Conservation (phyloP, 2,329 filamentous ascomycete genomes). For the Aureobasidium sp. region DNA sequence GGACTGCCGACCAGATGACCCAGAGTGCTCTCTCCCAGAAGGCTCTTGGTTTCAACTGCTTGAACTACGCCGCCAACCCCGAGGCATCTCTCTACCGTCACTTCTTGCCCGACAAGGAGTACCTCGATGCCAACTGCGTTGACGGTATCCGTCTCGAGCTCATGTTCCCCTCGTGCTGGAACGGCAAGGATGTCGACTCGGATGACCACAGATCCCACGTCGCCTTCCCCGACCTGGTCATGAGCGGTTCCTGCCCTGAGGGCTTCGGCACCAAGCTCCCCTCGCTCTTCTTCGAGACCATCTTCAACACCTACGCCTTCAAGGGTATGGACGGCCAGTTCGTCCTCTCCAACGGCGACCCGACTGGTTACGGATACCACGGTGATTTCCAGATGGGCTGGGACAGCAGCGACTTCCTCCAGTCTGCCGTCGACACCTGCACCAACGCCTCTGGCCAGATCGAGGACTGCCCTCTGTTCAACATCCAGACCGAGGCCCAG, state of each 20-base stretch:
- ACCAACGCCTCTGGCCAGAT: constrained; percentile 62
- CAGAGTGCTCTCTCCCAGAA: constrained; percentile 68
- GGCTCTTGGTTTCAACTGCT: constrained; percentile 87
- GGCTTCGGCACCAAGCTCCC: constrained; percentile 61
- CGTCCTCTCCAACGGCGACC: constrained; percentile 69
- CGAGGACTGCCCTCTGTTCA: constrained; percentile 67
- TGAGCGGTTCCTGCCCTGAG: constrained; percentile 65
- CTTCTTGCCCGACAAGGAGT: constrained; percentile 69
- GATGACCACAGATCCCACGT: constrained; percentile 56
- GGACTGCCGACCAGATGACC: constrained; percentile 56
- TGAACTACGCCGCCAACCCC: constrained; percentile 62
- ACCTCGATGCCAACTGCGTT: constrained; percentile 71
- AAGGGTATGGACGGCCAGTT: constrained; percentile 58
- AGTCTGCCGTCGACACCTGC: constrained; percentile 66
- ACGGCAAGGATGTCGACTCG: constrained; percentile 55
- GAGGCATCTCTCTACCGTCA: constrained; percentile 77
- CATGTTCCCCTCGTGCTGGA: constrained; percentile 87
- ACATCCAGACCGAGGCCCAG: constrained; percentile 51
- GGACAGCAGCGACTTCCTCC: constrained; percentile 56
- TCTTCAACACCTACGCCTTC: constrained; percentile 67
- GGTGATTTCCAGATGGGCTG: constrained; percentile 77
- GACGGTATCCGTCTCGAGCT: constrained; percentile 76
- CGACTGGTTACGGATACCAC: constrained; percentile 65
- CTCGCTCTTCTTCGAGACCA: constrained; percentile 76
- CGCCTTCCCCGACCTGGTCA: constrained; percentile 69